phyloP scores from a whole-genome alignment of 2,329 filamentous ascomycete species.

The Ophioceras dolichostomum region DNA sequence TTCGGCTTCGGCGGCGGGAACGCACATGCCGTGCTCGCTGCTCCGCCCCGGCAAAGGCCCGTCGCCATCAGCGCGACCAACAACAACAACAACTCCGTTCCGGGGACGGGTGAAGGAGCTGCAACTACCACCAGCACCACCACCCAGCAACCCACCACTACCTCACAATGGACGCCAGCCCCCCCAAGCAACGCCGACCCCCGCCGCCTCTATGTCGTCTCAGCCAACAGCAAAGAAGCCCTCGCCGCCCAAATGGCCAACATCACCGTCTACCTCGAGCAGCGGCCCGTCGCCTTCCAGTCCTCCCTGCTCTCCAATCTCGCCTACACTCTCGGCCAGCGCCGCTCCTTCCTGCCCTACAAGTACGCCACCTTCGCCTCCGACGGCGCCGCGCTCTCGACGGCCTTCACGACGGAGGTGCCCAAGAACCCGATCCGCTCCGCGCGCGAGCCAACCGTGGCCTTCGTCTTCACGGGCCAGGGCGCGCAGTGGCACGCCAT shows the following conservation, averaged over 20 bases:
- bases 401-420: neutral
- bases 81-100: neutral
- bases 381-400: conserved; percentile 3
- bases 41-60: conserved; percentile 2
- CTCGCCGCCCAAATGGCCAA: conserved; percentile 5
- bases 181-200: conserved; percentile 1
- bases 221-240: conserved; percentile 6
- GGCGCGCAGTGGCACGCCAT: conserved; percentile 16
- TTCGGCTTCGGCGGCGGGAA: conserved; percentile 34
- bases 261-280: conserved; percentile 7
- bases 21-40: conserved; percentile 26
- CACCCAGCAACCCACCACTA: neutral
- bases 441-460: conserved; percentile 4
- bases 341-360: conserved; percentile 9
- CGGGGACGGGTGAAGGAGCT: neutral
- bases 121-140: neutral
- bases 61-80: neutral
- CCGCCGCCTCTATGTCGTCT: conserved; percentile 6
- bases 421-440: conserved; percentile 4
- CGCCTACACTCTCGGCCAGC: conserved; percentile 15
- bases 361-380: conserved; percentile 3
- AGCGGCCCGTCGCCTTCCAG: conserved; percentile 8
- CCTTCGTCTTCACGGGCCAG: conserved; percentile 19
- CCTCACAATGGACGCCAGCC: neutral
- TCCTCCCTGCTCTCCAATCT: conserved; percentile 8